Percentiles rank a stretch among this genome's conserved stretches.
phyloP scores from a whole-genome alignment of 2,329 filamentous ascomycete genomes.

The Epichloe typhina region DNA sequence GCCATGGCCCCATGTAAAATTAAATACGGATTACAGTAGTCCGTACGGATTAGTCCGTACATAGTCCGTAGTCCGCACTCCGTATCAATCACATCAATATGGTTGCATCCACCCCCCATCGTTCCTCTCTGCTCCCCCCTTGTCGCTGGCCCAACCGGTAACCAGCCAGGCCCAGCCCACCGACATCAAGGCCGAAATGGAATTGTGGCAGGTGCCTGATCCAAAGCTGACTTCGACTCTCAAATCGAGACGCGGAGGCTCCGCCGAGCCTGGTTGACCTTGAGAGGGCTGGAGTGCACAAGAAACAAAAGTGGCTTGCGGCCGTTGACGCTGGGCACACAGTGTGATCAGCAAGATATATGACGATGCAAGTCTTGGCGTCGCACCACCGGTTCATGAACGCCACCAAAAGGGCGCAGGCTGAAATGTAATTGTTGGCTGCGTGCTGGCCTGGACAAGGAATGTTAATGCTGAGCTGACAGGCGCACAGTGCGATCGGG shows the following conservation, averaged over 20 bases:
- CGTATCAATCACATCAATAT: background rate
- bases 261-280: background rate
- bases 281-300: background rate
- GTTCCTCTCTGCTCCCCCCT: background rate
- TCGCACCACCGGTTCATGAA: slow-evolving; percentile 2
- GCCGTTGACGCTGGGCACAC: background rate
- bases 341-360: background rate
- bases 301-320: background rate
- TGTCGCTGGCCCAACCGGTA: background rate
- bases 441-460: background rate
- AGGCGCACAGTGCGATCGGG: background rate
- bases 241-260: no score
- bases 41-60: no score
- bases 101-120: background rate
- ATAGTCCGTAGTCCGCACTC: no score
- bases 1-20: background rate
- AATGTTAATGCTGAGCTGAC: background rate
- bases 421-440: background rate
- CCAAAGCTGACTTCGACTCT: no score
- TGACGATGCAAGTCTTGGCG: slow-evolving; percentile 5
- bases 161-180: background rate
- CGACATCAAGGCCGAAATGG: background rate
- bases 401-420: background rate
- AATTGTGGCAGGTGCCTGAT: no score
- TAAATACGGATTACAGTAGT: background rate